Conservation (phyloP, 2,329 filamentous ascomycete species). For the Botrytis byssoidea region DNA sequence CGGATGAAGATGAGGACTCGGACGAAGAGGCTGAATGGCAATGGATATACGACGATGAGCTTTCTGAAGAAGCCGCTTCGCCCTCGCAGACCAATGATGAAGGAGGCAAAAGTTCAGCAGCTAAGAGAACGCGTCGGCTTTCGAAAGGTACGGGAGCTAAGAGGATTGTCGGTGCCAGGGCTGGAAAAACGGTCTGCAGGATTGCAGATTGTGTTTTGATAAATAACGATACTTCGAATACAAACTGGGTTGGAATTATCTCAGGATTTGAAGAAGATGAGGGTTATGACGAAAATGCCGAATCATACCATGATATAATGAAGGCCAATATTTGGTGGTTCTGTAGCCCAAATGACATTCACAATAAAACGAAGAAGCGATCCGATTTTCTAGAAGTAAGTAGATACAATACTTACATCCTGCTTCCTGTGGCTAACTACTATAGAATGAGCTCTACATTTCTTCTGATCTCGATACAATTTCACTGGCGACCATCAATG, state of each 20-base stretch:
- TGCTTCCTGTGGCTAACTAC: constrained; percentile 25
- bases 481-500: constrained; percentile 83
- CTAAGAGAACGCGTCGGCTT: constrained; percentile 28
- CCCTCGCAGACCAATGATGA: background rate
- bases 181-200: constrained; percentile 76
- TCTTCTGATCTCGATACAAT: constrained; percentile 86
- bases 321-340: constrained; percentile 77
- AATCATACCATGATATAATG: constrained; percentile 17
- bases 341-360: constrained; percentile 83
- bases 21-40: constrained; percentile 72
- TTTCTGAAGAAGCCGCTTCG: background rate
- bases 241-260: constrained; percentile 90
- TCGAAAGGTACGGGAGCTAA: constrained; percentile 31
- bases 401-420: constrained; percentile 9
- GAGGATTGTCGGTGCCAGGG: constrained; percentile 72
- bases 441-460: constrained; percentile 85
- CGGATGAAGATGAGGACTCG: constrained; percentile 76
- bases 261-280: constrained; percentile 74
- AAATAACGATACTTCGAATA: constrained; percentile 81
- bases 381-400: constrained; percentile 70
- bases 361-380: constrained; percentile 78
- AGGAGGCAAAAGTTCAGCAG: constrained; percentile 26
- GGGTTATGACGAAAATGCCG: constrained; percentile 68
- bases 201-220: constrained; percentile 83
- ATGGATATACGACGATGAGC: constrained; percentile 60